These are phyloP conservation scores for Pleurotus djamor DNA, from an alignment of 768 basidiomycete genomes.

Conservation along the genomic window DNA sequence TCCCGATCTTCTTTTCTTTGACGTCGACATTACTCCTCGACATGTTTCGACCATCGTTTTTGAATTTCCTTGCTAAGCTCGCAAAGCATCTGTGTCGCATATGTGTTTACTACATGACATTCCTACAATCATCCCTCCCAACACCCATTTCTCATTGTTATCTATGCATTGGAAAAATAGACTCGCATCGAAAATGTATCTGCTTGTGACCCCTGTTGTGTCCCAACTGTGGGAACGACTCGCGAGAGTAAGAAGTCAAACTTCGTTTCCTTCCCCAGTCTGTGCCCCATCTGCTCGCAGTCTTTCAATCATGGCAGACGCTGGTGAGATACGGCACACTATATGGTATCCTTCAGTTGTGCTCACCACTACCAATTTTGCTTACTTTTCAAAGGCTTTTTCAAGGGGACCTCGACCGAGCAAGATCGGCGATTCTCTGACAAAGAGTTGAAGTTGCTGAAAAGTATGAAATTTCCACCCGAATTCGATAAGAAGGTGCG, in stretches of 20 bases:
- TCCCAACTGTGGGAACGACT: neutral
- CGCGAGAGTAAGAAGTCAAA: too few species aligned
- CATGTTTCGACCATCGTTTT: neutral
- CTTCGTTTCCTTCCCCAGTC: neutral
- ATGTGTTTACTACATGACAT: neutral
- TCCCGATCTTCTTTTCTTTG: too few species aligned
- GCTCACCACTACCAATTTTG: conserved; percentile 17
- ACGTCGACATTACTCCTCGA: too few species aligned
- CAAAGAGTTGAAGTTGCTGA: conserved; percentile 90
- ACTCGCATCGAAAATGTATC: neutral
- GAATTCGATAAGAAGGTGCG: conserved; percentile 85
- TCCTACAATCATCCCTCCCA: neutral
- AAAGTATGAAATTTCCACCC: conserved; percentile 86
- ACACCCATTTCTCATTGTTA: neutral
- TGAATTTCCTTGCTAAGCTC: neutral
- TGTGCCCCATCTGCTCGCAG: neutral
- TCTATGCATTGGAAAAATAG: neutral
- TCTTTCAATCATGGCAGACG: conserved; percentile 50
- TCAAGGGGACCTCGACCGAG: conserved; percentile 89
- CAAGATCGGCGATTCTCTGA: conserved; percentile 93
- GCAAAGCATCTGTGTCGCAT: neutral
- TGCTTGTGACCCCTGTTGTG: too few species aligned
- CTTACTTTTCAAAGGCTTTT: conserved; percentile 56
- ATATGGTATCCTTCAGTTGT: conserved; percentile 20
- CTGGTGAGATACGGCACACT: conserved; percentile 35